These are phyloP conservation scores for Trichoderma sp. DNA, from an alignment of 2,329 filamentous ascomycete species.

Conservation along the genomic window DNA sequence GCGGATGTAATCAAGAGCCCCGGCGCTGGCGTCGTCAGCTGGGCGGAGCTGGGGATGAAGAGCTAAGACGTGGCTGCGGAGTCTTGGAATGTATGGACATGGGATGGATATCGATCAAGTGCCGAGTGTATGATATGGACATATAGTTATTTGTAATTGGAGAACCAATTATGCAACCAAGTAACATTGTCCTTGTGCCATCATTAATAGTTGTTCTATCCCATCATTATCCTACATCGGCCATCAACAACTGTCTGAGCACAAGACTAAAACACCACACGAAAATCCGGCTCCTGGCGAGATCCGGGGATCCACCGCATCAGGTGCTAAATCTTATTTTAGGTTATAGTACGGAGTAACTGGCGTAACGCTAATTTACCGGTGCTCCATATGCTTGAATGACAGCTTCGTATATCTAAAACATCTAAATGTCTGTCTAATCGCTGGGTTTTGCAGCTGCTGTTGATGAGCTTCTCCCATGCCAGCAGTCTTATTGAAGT, in stretches of 20 bases:
- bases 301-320: slow-evolving; percentile 23
- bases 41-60: neutral
- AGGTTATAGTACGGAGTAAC: slow-evolving; percentile 9
- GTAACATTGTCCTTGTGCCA: neutral
- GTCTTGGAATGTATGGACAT: neutral
- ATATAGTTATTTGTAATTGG: neutral
- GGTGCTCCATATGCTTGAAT: neutral
- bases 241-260: neutral
- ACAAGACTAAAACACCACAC: neutral
- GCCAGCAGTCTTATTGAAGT: neutral
- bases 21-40: slow-evolving; percentile 20
- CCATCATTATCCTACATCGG: neutral
- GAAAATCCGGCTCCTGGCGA: slow-evolving; percentile 11
- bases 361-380: neutral
- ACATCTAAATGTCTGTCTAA: neutral
- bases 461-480: neutral
- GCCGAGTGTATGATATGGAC: too few relatives aligned
- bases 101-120: too few relatives aligned
- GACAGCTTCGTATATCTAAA: neutral
- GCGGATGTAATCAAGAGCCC: neutral
- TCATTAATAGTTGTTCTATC: neutral
- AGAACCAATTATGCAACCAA: neutral
- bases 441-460: neutral
- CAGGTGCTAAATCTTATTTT: slow-evolving; percentile 6
- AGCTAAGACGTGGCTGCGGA: neutral